Base-by-base conservation (phyloP, 441 rosid genomes). In the Eruca vesicaria region DNA sequence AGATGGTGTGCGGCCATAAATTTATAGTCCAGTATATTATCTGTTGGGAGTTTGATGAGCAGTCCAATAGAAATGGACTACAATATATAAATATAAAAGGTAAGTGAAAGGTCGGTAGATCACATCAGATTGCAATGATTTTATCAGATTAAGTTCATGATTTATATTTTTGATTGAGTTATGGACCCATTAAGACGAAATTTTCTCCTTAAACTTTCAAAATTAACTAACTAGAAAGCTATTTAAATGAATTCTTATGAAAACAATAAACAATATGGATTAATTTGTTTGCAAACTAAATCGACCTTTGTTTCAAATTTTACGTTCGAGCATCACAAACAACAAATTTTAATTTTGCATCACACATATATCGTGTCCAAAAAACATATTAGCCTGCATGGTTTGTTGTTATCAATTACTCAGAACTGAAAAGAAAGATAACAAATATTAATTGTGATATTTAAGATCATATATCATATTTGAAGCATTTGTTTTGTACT, bases 61-160 rank as follows among this genome's bases (percentile, higher is more conserved):
- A 68, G 72, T 71, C 81, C 79, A 78, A 62, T 52, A 31, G 8
- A 73, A 55, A 60, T 61, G 23, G 48, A 72, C 69, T 26, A 77
- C 32, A 70, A 36, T 26, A 66, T 2, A 3, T 9, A 75, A n/a
- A 63, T 38, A 56, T 38, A 56, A 5, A 77, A 48, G 43, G 26
- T 72, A 23, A 67, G 75, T 60, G 33, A 63, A 71, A 78, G 84
- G 92, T 85, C 88, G 90, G 87, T 84, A 76, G 86, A 88, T 88
- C 79, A 85, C 86, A 82, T 85, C 76, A 75, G 79, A 86, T 77
- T 82, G 80, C 69, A 63, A 88, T 84, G 84, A 85, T 85, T 82
- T 84, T 73, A 65, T 77, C 43, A 81, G 83, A 81, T 83, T 78
- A 73, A 62, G 67, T 62, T 83, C 82, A 79, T 84, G 58, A 81